Conservation (phyloP, 1,284 basidiomycete species). For the Ustilago curta region DNA sequence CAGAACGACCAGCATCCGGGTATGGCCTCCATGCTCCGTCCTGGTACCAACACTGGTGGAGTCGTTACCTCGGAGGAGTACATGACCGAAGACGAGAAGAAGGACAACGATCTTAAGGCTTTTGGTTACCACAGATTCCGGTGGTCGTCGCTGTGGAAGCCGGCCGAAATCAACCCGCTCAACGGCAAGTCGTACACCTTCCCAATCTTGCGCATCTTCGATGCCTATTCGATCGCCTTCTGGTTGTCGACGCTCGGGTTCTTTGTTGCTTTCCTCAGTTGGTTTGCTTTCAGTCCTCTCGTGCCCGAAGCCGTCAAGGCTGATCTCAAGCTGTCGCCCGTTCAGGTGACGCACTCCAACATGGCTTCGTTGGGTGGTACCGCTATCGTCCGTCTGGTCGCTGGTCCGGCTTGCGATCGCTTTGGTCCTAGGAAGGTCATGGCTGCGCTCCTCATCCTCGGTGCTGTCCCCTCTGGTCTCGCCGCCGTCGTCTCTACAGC, state of each 20-base stretch:
- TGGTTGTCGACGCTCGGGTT: conserved; percentile 72
- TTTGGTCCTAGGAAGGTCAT: conserved; percentile 75
- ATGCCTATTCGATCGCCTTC: conserved; percentile 73
- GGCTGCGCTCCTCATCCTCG: conserved; percentile 74
- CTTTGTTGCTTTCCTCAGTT: conserved; percentile 73
- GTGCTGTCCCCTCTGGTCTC: conserved; percentile 77
- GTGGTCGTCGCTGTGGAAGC: conserved; percentile 64
- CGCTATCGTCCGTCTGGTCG: conserved; percentile 73
- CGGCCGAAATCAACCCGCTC: conserved; percentile 72
- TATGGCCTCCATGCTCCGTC: conserved; percentile 42
- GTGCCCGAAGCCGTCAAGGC: conserved; percentile 75
- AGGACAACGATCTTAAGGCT: conserved; percentile 33
- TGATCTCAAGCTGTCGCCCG: conserved; percentile 74
- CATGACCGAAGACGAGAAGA: conserved; percentile 54
- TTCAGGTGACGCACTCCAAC: conserved; percentile 75
- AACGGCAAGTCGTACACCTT: conserved; percentile 75
- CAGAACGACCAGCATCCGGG: conserved; percentile 27
- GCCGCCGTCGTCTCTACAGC: conserved; percentile 74
- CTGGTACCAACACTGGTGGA: conserved; percentile 50
- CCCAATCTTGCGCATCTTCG: conserved; percentile 74
- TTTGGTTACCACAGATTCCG: conserved; percentile 57
- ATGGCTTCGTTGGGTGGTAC: conserved; percentile 75
- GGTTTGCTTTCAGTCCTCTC: conserved; percentile 78
- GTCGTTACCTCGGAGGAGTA: conserved; percentile 55
- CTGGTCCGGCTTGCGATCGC: conserved; percentile 76